Evolutionary conservation across 192 early-diverging fungal species (phyloP).

Genomic region (Kappamyces sp.): DNA sequence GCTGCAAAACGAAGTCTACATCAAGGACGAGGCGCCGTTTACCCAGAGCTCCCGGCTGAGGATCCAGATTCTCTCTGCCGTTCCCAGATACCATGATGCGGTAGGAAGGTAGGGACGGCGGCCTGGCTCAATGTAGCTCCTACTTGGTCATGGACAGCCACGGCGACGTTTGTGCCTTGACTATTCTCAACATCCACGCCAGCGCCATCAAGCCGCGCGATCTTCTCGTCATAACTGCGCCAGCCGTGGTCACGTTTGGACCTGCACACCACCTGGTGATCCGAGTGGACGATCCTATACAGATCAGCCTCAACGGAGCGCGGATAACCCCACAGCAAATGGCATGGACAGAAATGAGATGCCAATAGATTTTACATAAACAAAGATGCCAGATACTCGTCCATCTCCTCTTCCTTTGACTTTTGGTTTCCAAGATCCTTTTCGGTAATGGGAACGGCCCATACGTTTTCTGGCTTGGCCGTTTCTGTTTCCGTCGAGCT

Average conservation of each 20-base stretch:
- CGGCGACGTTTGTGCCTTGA: conserved; percentile 4
- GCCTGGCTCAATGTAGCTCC: background rate
- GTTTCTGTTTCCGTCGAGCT: background rate
- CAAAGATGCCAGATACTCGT: conserved; percentile 58
- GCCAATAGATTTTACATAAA: conserved; percentile 35
- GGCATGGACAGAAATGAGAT: conserved; percentile 10
- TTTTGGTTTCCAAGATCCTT: conserved; percentile 25
- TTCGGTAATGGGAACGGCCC: conserved; percentile 23
- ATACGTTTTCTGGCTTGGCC: conserved; percentile 19
- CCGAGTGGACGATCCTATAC: conserved; percentile 6
- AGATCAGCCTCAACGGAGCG: background rate
- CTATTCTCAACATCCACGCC: background rate
- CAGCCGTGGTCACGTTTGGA: background rate
- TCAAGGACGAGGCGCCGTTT: background rate
- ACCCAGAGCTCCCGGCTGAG: background rate
- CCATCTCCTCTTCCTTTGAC: conserved; percentile 54
- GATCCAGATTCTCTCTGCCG: background rate
- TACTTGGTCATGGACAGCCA: conserved; percentile 9
- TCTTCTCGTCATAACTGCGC: background rate
- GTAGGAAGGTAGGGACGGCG: background rate
- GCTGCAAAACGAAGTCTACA: background rate
- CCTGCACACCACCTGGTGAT: background rate
- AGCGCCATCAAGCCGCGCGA: background rate
- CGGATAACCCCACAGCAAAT: background rate
- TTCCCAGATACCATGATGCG: background rate